phyloP scores from a whole-genome alignment of 345 rosid species.

The Populus davidiana region DNA sequence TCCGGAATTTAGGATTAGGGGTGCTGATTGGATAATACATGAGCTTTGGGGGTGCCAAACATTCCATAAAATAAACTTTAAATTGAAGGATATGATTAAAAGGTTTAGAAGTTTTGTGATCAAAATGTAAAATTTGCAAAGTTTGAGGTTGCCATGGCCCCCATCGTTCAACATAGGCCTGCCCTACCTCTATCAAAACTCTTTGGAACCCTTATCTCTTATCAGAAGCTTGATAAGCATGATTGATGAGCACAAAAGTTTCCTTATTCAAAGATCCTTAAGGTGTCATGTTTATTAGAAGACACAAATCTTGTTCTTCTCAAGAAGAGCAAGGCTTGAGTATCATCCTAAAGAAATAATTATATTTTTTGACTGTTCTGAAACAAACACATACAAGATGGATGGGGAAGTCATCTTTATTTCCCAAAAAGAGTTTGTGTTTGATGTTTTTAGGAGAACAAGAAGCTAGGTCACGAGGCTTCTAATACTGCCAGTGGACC shows the following conservation, averaged over 20 bases:
- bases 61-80: no score
- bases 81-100: no score
- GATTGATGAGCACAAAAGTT: neutral
- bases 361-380: neutral
- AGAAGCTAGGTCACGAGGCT: neutral
- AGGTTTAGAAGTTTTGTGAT: no score
- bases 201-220: neutral
- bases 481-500: neutral
- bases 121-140: no score
- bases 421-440: neutral
- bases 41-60: no score
- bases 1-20: no score
- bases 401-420: neutral
- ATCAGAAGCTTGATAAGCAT: neutral
- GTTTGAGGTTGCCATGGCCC: no score
- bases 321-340: neutral
- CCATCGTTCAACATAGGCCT: no score
- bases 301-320: neutral
- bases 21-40: no score
- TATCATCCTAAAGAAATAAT: neutral
- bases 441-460: neutral
- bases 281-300: neutral
- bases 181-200: neutral
- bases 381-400: neutral
- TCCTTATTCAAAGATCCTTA: neutral